Conservation (phyloP, 2,329 filamentous ascomycete species). For the Xylaria sp. region DNA sequence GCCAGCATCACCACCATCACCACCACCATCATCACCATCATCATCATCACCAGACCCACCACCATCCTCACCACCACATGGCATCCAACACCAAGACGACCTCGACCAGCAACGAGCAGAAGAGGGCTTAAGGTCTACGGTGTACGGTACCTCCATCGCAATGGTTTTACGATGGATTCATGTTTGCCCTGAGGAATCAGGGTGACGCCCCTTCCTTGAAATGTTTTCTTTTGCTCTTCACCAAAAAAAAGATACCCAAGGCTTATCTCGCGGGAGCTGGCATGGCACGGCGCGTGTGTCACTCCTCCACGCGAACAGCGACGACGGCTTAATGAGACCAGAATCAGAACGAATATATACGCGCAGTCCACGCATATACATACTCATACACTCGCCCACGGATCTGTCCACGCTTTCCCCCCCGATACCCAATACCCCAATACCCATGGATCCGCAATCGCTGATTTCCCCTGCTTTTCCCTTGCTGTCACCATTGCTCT, state of each 20-base stretch:
- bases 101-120: conserved; percentile 21
- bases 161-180: neutral
- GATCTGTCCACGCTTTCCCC: neutral
- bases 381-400: neutral
- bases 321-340: neutral
- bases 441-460: no score
- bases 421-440: neutral
- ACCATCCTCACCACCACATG: conserved; percentile 24
- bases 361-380: neutral
- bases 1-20: conserved; percentile 25
- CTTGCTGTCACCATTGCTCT: neutral
- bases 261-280: conserved; percentile 20
- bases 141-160: neutral
- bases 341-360: conserved; percentile 2
- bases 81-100: conserved; percentile 19
- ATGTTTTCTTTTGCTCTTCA: conserved; percentile 6
- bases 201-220: neutral
- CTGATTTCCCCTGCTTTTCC: neutral
- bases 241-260: conserved; percentile 26
- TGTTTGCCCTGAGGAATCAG: neutral
- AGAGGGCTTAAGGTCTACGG: conserved; percentile 20
- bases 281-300: neutral
- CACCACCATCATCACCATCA: conserved; percentile 19
- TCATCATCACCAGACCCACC: conserved; percentile 22
- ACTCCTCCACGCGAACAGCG: neutral